phyloP scores from a whole-genome alignment of 2,329 filamentous ascomycete genomes.

The Phialophora expanda region DNA sequence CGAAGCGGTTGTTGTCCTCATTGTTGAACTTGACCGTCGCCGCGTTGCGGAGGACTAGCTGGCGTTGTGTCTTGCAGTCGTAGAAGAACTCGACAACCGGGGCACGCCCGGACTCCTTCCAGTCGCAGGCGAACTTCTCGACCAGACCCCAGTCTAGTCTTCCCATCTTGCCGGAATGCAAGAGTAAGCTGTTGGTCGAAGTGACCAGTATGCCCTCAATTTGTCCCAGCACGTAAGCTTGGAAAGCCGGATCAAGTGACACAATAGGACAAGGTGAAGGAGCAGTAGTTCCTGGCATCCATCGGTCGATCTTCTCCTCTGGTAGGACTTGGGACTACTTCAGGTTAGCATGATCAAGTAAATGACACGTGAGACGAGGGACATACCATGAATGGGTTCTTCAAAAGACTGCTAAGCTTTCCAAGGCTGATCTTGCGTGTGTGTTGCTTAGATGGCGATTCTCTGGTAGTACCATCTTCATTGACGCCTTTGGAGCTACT shows the following conservation, averaged over 20 bases:
- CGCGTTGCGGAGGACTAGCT: constrained; percentile 59
- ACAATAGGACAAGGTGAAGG: neutral
- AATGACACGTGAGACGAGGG: neutral
- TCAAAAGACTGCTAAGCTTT: neutral
- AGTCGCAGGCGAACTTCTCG: neutral
- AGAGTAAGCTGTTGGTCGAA: neutral
- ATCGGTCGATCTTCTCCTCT: neutral
- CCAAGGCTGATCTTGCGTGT: neutral
- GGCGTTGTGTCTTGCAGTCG: constrained; percentile 57
- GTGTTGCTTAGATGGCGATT: neutral
- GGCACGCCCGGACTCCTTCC: neutral
- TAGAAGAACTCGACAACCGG: constrained; percentile 50
- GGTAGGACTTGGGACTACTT: neutral
- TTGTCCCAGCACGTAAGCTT: neutral
- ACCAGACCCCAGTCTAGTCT: neutral
- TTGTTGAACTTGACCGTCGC: constrained; percentile 55
- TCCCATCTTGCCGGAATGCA: neutral
- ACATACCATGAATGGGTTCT: neutral
- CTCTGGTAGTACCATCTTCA: neutral
- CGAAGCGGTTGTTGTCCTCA: constrained; percentile 47
- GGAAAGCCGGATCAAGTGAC: neutral
- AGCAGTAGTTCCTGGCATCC: neutral
- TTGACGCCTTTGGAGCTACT: neutral
- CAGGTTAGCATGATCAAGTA: neutral
- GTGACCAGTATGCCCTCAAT: neutral